Evolutionary conservation across 345 rosid genomes (phyloP), one percentile per base, ranked within the genome.

Genomic region (Rubroshorea leprosula): DNA sequence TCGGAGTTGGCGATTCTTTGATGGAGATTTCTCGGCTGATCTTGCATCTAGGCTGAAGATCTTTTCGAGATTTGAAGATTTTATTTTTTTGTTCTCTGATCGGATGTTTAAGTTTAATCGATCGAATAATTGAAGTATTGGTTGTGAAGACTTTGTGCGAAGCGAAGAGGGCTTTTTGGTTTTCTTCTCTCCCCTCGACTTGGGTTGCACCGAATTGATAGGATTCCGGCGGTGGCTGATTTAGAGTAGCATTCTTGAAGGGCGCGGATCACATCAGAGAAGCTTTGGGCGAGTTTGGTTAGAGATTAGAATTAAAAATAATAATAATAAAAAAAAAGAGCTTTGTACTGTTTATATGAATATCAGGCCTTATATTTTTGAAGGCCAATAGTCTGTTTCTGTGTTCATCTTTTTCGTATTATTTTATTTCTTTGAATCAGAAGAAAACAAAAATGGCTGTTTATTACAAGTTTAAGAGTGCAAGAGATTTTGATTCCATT

Each of bases 381-480:
- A 52, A 63, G 85, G 82, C 80, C 71, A 56, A 67, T 51, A 63
- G 56, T 60, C 54, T 63, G 60, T 53, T 13, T 35, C 41, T 35
- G 41, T 35, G 3, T 35, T 6, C 9, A 55, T 24, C 66, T 41
- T 64, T 43, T 58, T 58, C 49, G 19, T 14, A 31, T 51, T 60
- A 45, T 58, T 29, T 57, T 68, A 49, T 63, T 44, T 61, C 58
- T 66, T 64, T 35, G 41, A 35, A 35, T 35, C 41, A 35, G 41
- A 35, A 35, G 12, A 67, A 66, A 21, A 61, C 38, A 68, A 35
- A 62, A 62, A 94, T 94, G 99, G 95, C 99, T 68, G 96, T 94
- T 35, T 87, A 90, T 84, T 94, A 94, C 84, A 94, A 94, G 79
- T 94, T 90, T 80, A 90, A 94, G 89, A 94, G 99, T 84, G 99